These are phyloP conservation scores for Coemansia sp. DNA, from an alignment of 192 early-diverging fungal genomes.

Conservation along the genomic window DNA sequence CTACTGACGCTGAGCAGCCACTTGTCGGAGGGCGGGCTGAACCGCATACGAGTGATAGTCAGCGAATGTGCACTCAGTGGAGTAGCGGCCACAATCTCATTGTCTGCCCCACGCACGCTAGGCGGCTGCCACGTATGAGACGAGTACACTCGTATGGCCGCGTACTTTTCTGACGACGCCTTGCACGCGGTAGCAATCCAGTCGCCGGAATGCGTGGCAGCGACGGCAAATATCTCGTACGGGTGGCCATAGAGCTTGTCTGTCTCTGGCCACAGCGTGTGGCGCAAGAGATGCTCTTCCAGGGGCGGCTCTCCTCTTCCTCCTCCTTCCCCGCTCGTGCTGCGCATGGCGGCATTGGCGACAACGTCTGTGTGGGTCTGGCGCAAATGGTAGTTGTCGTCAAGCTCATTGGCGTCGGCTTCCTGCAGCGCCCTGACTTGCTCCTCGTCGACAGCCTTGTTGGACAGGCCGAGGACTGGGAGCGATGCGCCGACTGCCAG, in stretches of 20 bases:
- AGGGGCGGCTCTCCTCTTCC: constrained; percentile 66
- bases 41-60: constrained; percentile 82
- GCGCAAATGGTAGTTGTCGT: constrained; percentile 61
- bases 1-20: constrained; percentile 80
- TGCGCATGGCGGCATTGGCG: constrained; percentile 43
- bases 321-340: constrained; percentile 14
- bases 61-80: constrained; percentile 80
- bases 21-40: constrained; percentile 69
- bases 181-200: constrained; percentile 67
- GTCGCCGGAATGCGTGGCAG: constrained; percentile 69
- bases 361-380: constrained; percentile 63
- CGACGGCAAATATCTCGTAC: constrained; percentile 86
- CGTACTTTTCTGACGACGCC: constrained; percentile 32
- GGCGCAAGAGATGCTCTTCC: constrained; percentile 87
- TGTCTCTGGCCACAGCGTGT: constrained; percentile 95
- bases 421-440: constrained; percentile 12
- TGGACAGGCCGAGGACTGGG: constrained; percentile 93
- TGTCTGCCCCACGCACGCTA: background rate
- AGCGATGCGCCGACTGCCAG: constrained; percentile 74
- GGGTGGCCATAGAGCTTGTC: constrained; percentile 98
- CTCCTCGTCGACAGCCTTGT: constrained; percentile 83
- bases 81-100: background rate
- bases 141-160: constrained; percentile 43
- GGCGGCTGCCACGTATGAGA: constrained; percentile 36
- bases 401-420: constrained; percentile 6